Evolutionary conservation across 768 basidiomycete species (phyloP), one percentile per base, ranked within the genome.

Genomic region (Lactarius pseudohatsudake): DNA sequence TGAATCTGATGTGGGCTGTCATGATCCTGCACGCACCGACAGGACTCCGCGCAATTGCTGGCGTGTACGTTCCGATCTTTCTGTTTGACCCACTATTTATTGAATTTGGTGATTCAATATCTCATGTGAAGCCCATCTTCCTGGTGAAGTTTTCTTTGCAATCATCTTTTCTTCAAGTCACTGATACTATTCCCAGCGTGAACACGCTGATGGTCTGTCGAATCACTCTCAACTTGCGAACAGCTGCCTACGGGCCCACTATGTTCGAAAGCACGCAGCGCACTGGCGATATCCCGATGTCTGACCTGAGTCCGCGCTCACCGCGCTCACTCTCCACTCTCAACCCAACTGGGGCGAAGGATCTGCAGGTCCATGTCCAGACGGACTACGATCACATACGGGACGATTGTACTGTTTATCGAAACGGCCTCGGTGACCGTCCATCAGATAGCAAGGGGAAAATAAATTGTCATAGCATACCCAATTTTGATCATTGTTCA

Each of bases 1-100:
- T 70, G 63, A 62, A 70, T 34, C 45, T 70, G 18, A 64, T 54
- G 47, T 70, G 69, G 69, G 69, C 68, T 36, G 15, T 70, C 38
- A 70, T 70, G 69, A 68, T 70, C 56, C 16, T 70, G 34, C 57
- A 70, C 38, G 69, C 69, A 3, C 69, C 69, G 22, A 70, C 69
- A 36, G 64, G 64, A n/a, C 69, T 70, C 34, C 69, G 69, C 41
- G 67, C 60, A 4, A 70, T 70, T 10, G 62, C 69, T 15, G 50
- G 67, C 41, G 36, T 70, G 69, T 70, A 61, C n/a, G 69, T 60
- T 32, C 34, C 26, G 41, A 40, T 11, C n/a, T 40, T 28, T 32
- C 36, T 54, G 6, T 57, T 28, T 47, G 20, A 18, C 40, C 22
- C 13, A 5, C 11, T 26, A 11, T 38, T 7, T 20, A n/a, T 43